Percentiles rank a stretch among this genome's conserved stretches.
These are phyloP conservation scores for Polymyxa betae DNA, from an alignment of 208 protist species.

Conservation along the genomic window DNA sequence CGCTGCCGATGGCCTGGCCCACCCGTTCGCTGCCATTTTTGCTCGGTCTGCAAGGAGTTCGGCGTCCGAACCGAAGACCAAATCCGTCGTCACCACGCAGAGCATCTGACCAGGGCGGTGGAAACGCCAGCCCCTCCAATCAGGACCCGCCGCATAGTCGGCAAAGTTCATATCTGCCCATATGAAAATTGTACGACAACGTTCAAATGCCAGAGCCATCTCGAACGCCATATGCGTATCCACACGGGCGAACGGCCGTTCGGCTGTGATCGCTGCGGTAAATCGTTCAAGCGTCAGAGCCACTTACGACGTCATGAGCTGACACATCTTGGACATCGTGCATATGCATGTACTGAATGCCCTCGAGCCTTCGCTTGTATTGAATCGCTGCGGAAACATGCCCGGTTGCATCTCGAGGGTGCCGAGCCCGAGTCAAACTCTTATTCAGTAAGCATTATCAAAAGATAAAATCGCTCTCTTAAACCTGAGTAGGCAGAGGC, in stretches of 20 bases:
- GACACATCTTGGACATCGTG: background rate
- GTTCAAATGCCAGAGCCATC: constrained; percentile 54
- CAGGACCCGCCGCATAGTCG: background rate
- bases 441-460: too few species aligned
- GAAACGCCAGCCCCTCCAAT: background rate
- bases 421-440: too few species aligned
- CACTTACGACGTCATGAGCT: constrained; percentile 45
- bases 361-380: background rate
- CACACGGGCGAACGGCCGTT: constrained; percentile 56
- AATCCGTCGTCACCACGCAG: background rate
- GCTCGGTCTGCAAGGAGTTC: constrained; percentile 28
- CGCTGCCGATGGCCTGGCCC: background rate
- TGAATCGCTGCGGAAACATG: background rate
- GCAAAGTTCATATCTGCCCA: constrained; percentile 8
- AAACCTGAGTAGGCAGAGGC: too few species aligned
- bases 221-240: constrained; percentile 32
- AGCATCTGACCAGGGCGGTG: background rate
- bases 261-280: constrained; percentile 20
- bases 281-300: constrained; percentile 48
- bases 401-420: background rate
- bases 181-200: constrained; percentile 39
- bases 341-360: background rate
- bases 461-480: too few species aligned
- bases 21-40: background rate
- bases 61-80: background rate